These are phyloP conservation scores for Lentinula detonsa DNA, from an alignment of 768 basidiomycete genomes.

Conservation along the genomic window DNA sequence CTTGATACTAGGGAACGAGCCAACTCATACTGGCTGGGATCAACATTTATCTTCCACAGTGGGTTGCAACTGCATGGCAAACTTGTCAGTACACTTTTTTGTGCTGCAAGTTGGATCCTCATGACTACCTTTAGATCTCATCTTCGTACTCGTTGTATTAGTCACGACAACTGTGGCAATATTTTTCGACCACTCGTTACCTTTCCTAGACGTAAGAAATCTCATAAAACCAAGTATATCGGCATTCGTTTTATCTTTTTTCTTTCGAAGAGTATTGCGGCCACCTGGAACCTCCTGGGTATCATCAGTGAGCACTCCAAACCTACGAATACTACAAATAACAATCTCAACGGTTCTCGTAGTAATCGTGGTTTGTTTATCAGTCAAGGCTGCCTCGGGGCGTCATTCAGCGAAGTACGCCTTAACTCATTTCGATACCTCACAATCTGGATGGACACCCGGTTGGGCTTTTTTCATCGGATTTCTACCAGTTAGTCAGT, in stretches of 20 bases:
- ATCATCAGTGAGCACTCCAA: conserved; percentile 8
- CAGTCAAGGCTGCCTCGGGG: conserved; percentile 50
- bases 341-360: too few species aligned
- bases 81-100: conserved; percentile 34
- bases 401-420: conserved; percentile 51
- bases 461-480: conserved; percentile 71
- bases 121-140: conserved; percentile 30
- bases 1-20: conserved; percentile 37
- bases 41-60: conserved; percentile 52
- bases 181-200: conserved; percentile 47
- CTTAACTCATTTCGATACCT: conserved; percentile 51
- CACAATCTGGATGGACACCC: conserved; percentile 61
- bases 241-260: neutral
- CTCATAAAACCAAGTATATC: too few species aligned
- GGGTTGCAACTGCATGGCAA: conserved; percentile 54
- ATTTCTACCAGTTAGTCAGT: conserved; percentile 40
- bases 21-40: conserved; percentile 56
- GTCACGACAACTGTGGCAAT: conserved; percentile 46
- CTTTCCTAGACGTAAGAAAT: conserved; percentile 38
- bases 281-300: conserved; percentile 58
- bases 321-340: neutral
- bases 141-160: conserved; percentile 49
- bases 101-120: too few species aligned
- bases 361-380: conserved; percentile 53
- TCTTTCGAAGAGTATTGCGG: conserved; percentile 41